These are phyloP conservation scores for Brachypodium distachyon DNA, from an alignment of 202 grass and related monocot species.

Conservation along the genomic window DNA sequence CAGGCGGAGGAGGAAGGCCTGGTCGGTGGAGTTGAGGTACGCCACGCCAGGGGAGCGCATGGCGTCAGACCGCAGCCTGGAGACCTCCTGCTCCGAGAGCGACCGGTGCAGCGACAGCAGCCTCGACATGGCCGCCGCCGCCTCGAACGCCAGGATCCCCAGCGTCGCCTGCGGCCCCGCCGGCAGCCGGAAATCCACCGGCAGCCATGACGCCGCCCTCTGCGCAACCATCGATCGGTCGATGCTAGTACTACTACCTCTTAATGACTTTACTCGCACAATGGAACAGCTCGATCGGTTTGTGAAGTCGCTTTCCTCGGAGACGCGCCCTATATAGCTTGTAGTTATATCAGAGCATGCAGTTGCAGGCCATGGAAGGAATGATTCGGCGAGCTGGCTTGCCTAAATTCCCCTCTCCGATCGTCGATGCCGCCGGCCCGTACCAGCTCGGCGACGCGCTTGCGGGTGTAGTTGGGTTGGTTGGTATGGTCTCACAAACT, in stretches of 20 bases:
- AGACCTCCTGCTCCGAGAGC: conserved; percentile 50
- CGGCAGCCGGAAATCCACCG: conserved; percentile 28
- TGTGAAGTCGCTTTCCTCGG: not conserved
- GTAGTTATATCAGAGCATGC: not conserved
- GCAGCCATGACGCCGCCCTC: conserved; percentile 37
- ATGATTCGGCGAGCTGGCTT: not conserved
- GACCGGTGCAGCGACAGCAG: conserved; percentile 76
- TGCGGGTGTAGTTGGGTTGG: conserved; percentile 27
- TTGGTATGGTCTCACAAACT: not conserved
- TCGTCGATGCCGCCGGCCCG: not conserved
- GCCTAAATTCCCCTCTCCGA: no score
- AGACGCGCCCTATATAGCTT: not conserved
- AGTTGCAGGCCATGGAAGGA: conserved; percentile 10
- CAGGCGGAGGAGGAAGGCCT: conserved; percentile 60
- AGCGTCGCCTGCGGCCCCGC: conserved; percentile 42
- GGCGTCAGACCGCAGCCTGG: conserved; percentile 50
- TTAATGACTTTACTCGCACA: not conserved
- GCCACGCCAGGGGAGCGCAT: conserved; percentile 77
- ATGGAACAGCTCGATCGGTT: not conserved
- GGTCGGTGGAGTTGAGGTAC: conserved; percentile 82
- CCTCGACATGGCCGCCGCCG: conserved; percentile 60
- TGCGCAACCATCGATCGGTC: conserved; percentile 39
- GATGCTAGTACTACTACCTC: not conserved
- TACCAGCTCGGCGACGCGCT: conserved; percentile 30
- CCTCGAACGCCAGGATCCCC: conserved; percentile 86